Evolutionary conservation across 257 asterid genomes (phyloP), one percentile per base, ranked within the genome.

Genomic region (Knoxia roxburghii): DNA sequence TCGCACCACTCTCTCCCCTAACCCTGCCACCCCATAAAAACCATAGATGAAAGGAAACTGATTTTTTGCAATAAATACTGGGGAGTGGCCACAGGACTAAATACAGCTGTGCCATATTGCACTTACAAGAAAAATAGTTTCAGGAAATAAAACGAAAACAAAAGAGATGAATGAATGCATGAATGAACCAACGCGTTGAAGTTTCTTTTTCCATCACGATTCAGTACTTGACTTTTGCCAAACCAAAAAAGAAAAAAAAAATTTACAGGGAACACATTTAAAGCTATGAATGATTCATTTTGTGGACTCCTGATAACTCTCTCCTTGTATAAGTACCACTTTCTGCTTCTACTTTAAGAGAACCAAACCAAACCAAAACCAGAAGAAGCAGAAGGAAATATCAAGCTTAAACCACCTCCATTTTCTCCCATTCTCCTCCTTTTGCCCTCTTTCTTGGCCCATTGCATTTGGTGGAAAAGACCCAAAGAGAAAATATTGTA

Each of bases 131-230:
- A n/a, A n/a, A n/a, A n/a, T n/a, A n/a, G n/a, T n/a, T n/a, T n/a
- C n/a, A n/a, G n/a, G n/a, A n/a, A n/a, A n/a, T n/a, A n/a, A n/a
- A n/a, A n/a, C n/a, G n/a, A n/a, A n/a, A n/a, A n/a, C n/a, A 61
- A 26, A 29, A 35, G 4, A 50, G 66, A 24, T 13, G 20, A 46
- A 55, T 21, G 20, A 41, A n/a, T n/a, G n/a, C n/a, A n/a, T n/a
- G n/a, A n/a, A n/a, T n/a, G n/a, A n/a, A n/a, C 29, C 45, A 57
- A 65, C 79, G 73, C 65, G 73, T 70, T 59, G 61, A 69, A 30
- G 56, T 40, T 50, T 33, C 29, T 14, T 45, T 12, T 35, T 11
- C 53, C 56, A 40, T 39, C 69, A 70, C 45, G 64, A 40, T 37
- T 60, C 18, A 60, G 65, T 60, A 20, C 26, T 37, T 51, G 56